Evolutionary conservation across 192 early-diverging fungal species (phyloP).

Genomic region (Coemansia sp.): DNA sequence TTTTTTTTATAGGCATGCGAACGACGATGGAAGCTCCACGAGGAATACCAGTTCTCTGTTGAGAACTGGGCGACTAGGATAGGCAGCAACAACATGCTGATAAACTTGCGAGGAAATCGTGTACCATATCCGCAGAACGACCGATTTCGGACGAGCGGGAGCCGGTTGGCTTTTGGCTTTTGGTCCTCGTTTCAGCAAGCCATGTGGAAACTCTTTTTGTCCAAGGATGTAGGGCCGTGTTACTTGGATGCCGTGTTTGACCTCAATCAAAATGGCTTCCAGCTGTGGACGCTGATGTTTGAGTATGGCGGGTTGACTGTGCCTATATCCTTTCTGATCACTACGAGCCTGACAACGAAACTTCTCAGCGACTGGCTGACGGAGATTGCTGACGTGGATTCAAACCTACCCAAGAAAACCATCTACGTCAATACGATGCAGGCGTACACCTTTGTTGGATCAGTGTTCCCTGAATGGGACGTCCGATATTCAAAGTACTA

Average conservation of each 20-base stretch:
- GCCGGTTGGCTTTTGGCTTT: slow-evolving; percentile 28
- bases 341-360: slow-evolving; percentile 22
- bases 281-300: slow-evolving; percentile 50
- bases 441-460: background rate
- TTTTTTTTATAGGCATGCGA: background rate
- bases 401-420: slow-evolving; percentile 12
- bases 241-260: slow-evolving; percentile 41
- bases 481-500: slow-evolving; percentile 39
- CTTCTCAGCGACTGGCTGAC: slow-evolving; percentile 36
- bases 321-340: slow-evolving; percentile 38
- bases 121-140: slow-evolving; percentile 30
- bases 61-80: slow-evolving; percentile 35
- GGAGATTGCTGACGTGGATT: slow-evolving; percentile 11
- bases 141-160: slow-evolving; percentile 11
- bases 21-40: slow-evolving; percentile 23
- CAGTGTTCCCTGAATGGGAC: slow-evolving; percentile 31
- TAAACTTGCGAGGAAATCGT: slow-evolving; percentile 20
- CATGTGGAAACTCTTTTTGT: slow-evolving; percentile 35
- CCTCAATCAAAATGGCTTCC: slow-evolving; percentile 34
- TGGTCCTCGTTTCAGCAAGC: slow-evolving; percentile 38
- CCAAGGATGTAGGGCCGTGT: slow-evolving; percentile 19
- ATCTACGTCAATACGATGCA: slow-evolving; percentile 35
- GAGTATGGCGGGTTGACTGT: slow-evolving; percentile 23
- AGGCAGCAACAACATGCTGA: slow-evolving; percentile 16
- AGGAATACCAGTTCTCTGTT: slow-evolving; percentile 28